Evolutionary conservation across 192 early-diverging fungal species (phyloP).

Genomic region (Gonapodya prolifera): DNA sequence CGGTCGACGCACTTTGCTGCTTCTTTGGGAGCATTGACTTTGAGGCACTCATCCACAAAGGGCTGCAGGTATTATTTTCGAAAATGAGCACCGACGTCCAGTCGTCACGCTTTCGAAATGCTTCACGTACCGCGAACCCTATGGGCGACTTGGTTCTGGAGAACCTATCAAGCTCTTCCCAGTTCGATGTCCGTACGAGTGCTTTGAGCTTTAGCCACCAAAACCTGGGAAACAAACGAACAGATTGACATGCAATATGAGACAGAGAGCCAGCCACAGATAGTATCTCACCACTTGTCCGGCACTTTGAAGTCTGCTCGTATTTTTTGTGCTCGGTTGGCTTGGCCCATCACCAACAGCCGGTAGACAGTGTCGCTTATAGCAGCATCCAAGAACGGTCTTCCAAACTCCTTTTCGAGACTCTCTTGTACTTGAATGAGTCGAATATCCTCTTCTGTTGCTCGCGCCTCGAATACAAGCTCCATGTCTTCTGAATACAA

Average conservation of each 20-base stretch:
- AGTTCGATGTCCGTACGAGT: slow-evolving; percentile 66
- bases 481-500: slow-evolving; percentile 63
- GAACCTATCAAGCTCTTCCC: slow-evolving; percentile 69
- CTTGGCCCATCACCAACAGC: slow-evolving; percentile 58
- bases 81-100: too few species aligned
- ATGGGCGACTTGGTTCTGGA: slow-evolving; percentile 1
- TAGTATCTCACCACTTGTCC: slow-evolving; percentile 44
- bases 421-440: slow-evolving; percentile 60
- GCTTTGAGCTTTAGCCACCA: slow-evolving; percentile 84
- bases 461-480: slow-evolving; percentile 55
- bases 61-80: too few species aligned
- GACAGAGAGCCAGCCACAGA: background rate
- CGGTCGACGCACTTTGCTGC: background rate
- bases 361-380: slow-evolving; percentile 78
- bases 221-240: slow-evolving; percentile 32
- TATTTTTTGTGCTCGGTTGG: slow-evolving; percentile 59
- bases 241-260: slow-evolving; percentile 5
- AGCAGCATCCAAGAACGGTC: slow-evolving; percentile 55
- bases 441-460: slow-evolving; percentile 65
- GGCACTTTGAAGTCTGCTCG: slow-evolving; percentile 75
- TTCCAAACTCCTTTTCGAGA: slow-evolving; percentile 58
- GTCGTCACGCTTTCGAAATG: too few species aligned
- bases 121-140: background rate
- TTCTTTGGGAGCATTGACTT: background rate
- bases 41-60: background rate